A percentile compares a stretch with the other conserved stretches of the same genome.
Conservation (phyloP, 1,284 basidiomycete species). For the Fomitopsis schrenkii region DNA sequence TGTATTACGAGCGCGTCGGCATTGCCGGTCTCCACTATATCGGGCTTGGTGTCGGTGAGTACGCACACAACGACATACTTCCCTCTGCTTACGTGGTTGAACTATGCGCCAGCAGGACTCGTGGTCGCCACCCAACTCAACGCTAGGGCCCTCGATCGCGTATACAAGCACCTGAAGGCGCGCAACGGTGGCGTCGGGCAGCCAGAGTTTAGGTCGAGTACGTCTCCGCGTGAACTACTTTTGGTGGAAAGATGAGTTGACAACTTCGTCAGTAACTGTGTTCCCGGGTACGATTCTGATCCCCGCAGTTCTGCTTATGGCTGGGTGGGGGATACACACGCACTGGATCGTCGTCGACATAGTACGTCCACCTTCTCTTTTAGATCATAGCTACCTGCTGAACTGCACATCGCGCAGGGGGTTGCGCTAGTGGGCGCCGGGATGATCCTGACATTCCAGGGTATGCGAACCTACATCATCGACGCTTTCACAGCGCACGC, state of each 20-base stretch:
- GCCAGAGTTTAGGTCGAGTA: conserved; percentile 47
- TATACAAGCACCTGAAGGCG: conserved; percentile 47
- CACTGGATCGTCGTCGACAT: conserved; percentile 68
- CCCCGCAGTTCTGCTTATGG: conserved; percentile 56
- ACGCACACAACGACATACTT: not conserved
- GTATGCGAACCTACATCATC: conserved; percentile 58
- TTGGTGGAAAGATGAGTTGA: not conserved
- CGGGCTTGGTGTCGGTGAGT: conserved; percentile 49
- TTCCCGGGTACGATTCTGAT: conserved; percentile 50
- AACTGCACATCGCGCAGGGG: conserved; percentile 34
- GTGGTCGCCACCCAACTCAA: conserved; percentile 50
- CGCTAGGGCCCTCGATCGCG: conserved; percentile 47
- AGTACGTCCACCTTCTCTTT: conserved; percentile 25
- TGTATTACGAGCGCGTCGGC: conserved; percentile 45
- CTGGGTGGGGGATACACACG: conserved; percentile 60
- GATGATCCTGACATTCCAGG: conserved; percentile 49
- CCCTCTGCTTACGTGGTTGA: too few relatives aligned
- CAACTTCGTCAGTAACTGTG: conserved; percentile 44
- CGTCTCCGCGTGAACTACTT: not conserved
- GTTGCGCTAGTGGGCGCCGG: conserved; percentile 49
- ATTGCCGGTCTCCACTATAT: conserved; percentile 66
- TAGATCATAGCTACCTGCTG: not conserved
- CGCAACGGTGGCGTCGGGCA: conserved; percentile 49
- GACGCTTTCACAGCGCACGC: conserved; percentile 62
- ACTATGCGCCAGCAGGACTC: conserved; percentile 28